A percentile compares a stretch with the other conserved stretches of the same genome.
phyloP scores from a whole-genome alignment of 2,329 filamentous ascomycete genomes.

The Phyllosticta ampelicida region DNA sequence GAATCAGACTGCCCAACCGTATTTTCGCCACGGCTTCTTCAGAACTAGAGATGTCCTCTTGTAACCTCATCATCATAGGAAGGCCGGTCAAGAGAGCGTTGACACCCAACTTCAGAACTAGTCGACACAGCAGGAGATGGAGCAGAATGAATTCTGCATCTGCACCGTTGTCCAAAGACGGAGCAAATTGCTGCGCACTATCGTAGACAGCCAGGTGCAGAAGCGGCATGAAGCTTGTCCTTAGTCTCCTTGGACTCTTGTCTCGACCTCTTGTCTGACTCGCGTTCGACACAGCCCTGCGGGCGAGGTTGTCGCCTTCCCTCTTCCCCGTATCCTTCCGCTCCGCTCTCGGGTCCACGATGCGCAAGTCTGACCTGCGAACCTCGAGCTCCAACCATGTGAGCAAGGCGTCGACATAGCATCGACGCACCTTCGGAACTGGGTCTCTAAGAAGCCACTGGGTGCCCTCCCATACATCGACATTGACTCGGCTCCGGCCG shows the following conservation, averaged over 20 bases:
- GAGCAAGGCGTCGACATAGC: conserved; percentile 72
- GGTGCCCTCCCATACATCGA: conserved; percentile 90
- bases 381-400: conserved; percentile 83
- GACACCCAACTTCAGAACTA: conserved; percentile 69
- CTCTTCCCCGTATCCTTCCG: conserved; percentile 30
- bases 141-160: conserved; percentile 61
- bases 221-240: conserved; percentile 67
- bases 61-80: conserved; percentile 80
- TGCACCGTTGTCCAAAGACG: conserved; percentile 22
- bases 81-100: conserved; percentile 70
- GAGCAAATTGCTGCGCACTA: conserved; percentile 62
- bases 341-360: conserved; percentile 30
- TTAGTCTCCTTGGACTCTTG: conserved; percentile 33
- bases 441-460: conserved; percentile 82
- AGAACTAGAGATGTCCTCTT: conserved; percentile 63
- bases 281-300: conserved; percentile 7
- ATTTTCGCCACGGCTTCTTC: conserved; percentile 61
- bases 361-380: conserved; percentile 51
- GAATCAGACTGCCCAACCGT: conserved; percentile 70
- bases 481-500: conserved; percentile 61
- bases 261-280: conserved; percentile 2
- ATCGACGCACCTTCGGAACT: conserved; percentile 66
- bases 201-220: conserved; percentile 87
- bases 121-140: conserved; percentile 62
- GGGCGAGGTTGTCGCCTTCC: conserved; percentile 34